phyloP scores from a whole-genome alignment of 441 rosid genomes.

The Eruca vesicaria region DNA sequence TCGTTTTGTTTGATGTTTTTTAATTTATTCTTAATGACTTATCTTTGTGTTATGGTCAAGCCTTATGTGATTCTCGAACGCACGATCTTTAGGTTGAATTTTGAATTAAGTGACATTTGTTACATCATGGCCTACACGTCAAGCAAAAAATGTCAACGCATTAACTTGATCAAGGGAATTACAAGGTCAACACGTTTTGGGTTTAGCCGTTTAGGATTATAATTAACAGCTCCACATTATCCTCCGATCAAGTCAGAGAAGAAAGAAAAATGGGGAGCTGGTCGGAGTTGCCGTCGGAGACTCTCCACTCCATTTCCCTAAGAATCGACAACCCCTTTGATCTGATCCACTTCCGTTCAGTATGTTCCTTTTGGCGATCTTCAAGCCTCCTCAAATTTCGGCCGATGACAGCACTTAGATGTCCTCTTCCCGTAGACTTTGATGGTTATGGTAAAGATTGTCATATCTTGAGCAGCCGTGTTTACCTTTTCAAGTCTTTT shows the following conservation, averaged over 20 bases:
- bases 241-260: neutral
- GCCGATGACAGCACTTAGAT: neutral
- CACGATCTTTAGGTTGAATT: neutral
- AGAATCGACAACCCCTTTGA: neutral
- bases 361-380: neutral
- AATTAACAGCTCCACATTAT: neutral
- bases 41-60: no score
- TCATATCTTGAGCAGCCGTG: neutral
- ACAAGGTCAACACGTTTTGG: neutral
- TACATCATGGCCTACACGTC: no score
- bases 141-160: no score
- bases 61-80: neutral
- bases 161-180: neutral
- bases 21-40: no score
- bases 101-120: neutral
- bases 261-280: neutral
- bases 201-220: neutral
- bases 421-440: neutral
- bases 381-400: neutral
- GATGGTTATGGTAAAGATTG: neutral
- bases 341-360: slow-evolving; percentile 1
- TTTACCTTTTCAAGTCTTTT: neutral
- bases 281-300: neutral
- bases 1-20: no score
- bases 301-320: neutral